These are phyloP conservation scores for Lentinus brumalis DNA, from an alignment of 768 basidiomycete genomes.

Conservation along the genomic window DNA sequence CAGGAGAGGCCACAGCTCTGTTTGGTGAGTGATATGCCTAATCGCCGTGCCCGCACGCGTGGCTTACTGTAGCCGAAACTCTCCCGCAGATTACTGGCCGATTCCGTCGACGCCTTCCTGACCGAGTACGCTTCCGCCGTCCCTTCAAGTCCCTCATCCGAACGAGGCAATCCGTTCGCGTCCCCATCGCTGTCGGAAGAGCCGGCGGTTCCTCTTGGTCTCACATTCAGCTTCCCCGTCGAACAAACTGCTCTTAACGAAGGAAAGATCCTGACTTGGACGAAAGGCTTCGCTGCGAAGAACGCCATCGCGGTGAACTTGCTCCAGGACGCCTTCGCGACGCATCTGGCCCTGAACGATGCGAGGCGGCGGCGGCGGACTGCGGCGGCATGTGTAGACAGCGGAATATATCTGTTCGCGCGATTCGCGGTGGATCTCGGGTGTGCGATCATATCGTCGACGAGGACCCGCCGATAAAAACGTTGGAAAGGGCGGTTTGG, in stretches of 20 bases:
- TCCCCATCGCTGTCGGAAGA: slow-evolving; percentile 21
- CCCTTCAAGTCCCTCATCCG: slow-evolving; percentile 20
- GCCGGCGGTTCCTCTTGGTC: slow-evolving; percentile 65
- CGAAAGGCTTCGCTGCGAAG: slow-evolving; percentile 92
- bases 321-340: no score
- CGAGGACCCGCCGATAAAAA: no score
- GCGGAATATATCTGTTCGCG: no score
- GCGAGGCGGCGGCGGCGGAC: no score
- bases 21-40: slow-evolving; percentile 60
- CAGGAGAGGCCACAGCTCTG: slow-evolving; percentile 82
- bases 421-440: no score
- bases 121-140: slow-evolving; percentile 46
- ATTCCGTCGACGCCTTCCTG: slow-evolving; percentile 94
- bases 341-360: no score
- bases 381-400: no score
- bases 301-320: slow-evolving; percentile 88
- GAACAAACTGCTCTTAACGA: slow-evolving; percentile 92
- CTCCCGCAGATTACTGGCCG: slow-evolving; percentile 86
- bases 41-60: neutral
- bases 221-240: slow-evolving; percentile 98
- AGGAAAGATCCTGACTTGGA: slow-evolving; percentile 93
- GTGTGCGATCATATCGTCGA: no score
- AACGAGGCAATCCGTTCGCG: slow-evolving; percentile 23
- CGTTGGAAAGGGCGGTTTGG: no score
- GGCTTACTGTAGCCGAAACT: slow-evolving; percentile 1